Conservation (phyloP, 768 basidiomycete genomes). For the Guyanaporus albipodus region DNA sequence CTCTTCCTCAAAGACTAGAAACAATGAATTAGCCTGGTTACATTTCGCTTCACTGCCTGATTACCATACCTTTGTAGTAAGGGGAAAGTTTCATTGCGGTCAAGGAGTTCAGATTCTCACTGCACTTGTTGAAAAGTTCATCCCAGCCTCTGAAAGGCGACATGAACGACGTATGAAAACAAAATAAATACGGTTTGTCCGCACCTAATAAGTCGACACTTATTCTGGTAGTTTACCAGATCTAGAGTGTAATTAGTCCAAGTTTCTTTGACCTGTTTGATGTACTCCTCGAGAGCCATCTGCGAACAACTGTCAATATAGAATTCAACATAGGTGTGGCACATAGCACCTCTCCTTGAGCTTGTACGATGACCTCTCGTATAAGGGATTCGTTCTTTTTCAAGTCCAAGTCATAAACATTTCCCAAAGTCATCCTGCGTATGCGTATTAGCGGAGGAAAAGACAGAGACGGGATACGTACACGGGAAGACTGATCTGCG, state of each 20-base stretch:
- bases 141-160: constrained; percentile 77
- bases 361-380: constrained; percentile 94
- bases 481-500: constrained; percentile 73
- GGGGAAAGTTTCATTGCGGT: constrained; percentile 97
- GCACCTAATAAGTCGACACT: constrained; percentile 89
- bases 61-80: constrained; percentile 82
- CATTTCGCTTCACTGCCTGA: background rate
- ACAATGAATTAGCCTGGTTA: constrained; percentile 1
- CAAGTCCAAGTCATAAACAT: constrained; percentile 95
- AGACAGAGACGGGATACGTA: constrained; percentile 36
- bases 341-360: constrained; percentile 81
- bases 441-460: constrained; percentile 3
- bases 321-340: constrained; percentile 4
- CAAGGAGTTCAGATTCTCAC: constrained; percentile 94
- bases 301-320: constrained; percentile 34
- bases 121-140: constrained; percentile 93
- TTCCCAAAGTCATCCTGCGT: constrained; percentile 85
- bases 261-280: constrained; percentile 93
- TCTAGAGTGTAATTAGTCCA: constrained; percentile 97
- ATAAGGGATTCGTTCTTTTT: constrained; percentile 89
- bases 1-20: constrained; percentile 84
- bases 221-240: constrained; percentile 97
- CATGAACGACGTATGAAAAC: constrained; percentile 2
- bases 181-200: constrained; percentile 3
- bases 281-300: constrained; percentile 95